These are phyloP conservation scores for Graphilbum fragrans DNA, from an alignment of 2,329 filamentous ascomycete genomes.

Conservation along the genomic window DNA sequence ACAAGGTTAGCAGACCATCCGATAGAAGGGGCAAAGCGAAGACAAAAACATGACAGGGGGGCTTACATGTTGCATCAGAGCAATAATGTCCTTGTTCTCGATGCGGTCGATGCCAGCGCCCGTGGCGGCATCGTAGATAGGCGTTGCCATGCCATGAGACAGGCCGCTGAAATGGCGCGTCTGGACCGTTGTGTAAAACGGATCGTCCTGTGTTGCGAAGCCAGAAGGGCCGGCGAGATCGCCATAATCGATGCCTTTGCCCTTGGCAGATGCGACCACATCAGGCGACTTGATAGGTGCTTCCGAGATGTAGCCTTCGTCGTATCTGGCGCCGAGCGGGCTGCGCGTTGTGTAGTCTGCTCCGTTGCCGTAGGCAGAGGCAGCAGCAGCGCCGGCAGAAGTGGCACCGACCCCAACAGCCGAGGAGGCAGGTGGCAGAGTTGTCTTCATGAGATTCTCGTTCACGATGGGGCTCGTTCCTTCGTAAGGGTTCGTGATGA, in stretches of 20 bases:
- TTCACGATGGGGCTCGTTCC: constrained; percentile 48
- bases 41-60: neutral
- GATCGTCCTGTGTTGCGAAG: constrained; percentile 39
- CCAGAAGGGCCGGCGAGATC: constrained; percentile 22
- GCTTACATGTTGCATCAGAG: constrained; percentile 87
- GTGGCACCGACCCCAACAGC: constrained; percentile 21
- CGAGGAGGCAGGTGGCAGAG: constrained; percentile 11
- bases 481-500: constrained; percentile 57
- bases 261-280: constrained; percentile 31
- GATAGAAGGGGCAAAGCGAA: neutral
- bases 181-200: constrained; percentile 51
- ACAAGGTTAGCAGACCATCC: neutral
- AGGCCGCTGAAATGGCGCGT: constrained; percentile 69
- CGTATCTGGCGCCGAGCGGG: constrained; percentile 48
- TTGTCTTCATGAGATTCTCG: constrained; percentile 28
- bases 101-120: constrained; percentile 84
- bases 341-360: constrained; percentile 39
- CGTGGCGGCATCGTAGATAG: constrained; percentile 80
- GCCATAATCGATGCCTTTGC: constrained; percentile 43
- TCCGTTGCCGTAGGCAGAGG: constrained; percentile 11
- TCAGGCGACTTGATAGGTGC: constrained; percentile 45
- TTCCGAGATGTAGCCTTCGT: constrained; percentile 88
- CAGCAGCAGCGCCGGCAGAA: constrained; percentile 6
- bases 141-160: constrained; percentile 82
- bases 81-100: constrained; percentile 91